Base-by-base conservation (phyloP, 495 filamentous ascomycete species). In the Staphylotrichum longicolle region DNA sequence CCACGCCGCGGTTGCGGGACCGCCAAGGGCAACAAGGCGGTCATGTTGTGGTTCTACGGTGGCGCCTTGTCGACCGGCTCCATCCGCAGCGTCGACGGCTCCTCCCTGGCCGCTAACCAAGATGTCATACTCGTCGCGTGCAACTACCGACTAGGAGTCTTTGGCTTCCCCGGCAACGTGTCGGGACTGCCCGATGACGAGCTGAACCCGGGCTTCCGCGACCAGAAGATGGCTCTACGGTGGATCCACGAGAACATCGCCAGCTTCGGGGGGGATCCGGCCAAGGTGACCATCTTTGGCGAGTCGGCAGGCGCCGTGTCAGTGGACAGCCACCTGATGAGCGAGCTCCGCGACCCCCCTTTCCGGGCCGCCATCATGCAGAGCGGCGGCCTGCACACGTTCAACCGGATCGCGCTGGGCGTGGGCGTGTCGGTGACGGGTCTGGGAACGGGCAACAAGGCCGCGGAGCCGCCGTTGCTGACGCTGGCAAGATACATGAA, bases 271-370 rank as follows among this genome's bases (percentile, higher is more conserved):
- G 49, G 49, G 11, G 49, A 52, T 10, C 32, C 32, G 49, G 15
- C 49, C 49, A 52, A 35, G 33, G 49, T 52, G 33, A 52, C 49
- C 49, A 52, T 52, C 33, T 52, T 52, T 15, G 49, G 49, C 14
- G 49, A 52, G 15, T 52, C 49, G 14, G 49, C 49, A 4, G 49
- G 49, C 12, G 49, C 49, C 6, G 49, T 52, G 33, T 52, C 49
- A 5, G 49, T 39, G 6, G 49, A 52, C n/a, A 37, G 33, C 12
- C 49, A 52, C 10, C 49, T 52, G 12, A 35, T 52, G 12, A 52
- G 49, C n/a, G 49, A 52, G 49, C 33, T 37, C 4, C 4, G 14
- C 49, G 49, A 52, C 4, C 32, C 49, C 5, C 49, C 34, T 0
- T 52, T 52, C 7, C 49, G 34, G 12, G 49, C 49, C 5, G 49